Conservation (phyloP, 305 asterid genomes). For the Solanum aculeatissimum region DNA sequence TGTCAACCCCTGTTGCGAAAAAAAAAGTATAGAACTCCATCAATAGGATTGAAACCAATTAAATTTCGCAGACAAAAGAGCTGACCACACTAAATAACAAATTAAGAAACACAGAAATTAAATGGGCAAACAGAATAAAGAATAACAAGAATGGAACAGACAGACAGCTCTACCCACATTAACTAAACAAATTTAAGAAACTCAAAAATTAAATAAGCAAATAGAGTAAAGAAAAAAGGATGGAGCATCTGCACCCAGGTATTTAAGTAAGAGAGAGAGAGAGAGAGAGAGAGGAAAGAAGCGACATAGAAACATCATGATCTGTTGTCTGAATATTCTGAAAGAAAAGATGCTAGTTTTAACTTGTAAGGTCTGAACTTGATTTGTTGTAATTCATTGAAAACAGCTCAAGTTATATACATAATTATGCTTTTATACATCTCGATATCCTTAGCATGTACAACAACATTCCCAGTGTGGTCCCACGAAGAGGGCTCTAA, state of each 20-base stretch:
- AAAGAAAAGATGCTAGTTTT: not conserved
- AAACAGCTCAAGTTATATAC: not conserved
- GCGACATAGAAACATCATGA: not conserved
- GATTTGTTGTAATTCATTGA: not conserved
- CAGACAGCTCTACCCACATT: not conserved
- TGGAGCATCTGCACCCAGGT: not conserved
- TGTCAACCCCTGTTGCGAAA: conserved; percentile 55
- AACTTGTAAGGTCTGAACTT: not conserved
- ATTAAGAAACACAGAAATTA: not conserved
- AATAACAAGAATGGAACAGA: not conserved
- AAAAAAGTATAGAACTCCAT: not conserved
- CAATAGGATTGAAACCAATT: not conserved
- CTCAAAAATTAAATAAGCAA: not conserved
- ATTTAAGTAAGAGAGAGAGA: not conserved
- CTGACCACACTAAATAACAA: not conserved
- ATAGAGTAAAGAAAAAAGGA: not conserved
- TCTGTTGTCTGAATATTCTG: not conserved
- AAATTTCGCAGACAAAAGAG: not conserved
- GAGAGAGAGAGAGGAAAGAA: not conserved
- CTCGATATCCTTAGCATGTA: not conserved
- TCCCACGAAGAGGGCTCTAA: not conserved
- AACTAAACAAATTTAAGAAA: not conserved
- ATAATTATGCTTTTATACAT: not conserved
- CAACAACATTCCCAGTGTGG: not conserved
- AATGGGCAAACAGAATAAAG: not conserved